Percentiles rank a stretch among this genome's conserved stretches.
Conservation (phyloP, 306 rosid genomes). For the Macrotyloma uniflorum region DNA sequence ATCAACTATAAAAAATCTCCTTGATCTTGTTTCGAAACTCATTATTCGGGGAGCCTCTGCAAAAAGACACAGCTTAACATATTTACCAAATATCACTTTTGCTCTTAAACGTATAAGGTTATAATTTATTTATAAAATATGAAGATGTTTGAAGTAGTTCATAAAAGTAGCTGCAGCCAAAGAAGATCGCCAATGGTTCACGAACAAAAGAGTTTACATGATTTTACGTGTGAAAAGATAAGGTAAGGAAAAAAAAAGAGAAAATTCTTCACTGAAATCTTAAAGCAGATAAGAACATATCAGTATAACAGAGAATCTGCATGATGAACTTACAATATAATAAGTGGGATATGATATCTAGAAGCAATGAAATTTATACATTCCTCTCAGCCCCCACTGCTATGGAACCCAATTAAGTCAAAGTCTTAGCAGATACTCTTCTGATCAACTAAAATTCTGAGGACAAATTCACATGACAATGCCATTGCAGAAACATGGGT, state of each 20-base stretch:
- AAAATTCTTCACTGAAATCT: not conserved
- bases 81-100: too few relatives aligned
- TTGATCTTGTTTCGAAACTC: too few relatives aligned
- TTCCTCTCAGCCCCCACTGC: not conserved
- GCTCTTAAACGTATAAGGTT: too few relatives aligned
- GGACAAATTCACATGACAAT: slow-evolving; percentile 39
- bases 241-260: not conserved
- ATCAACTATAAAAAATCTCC: too few relatives aligned
- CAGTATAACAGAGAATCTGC: not conserved
- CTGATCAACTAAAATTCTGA: not conserved
- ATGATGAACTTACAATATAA: not conserved
- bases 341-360: not conserved
- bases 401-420: slow-evolving; percentile 6
- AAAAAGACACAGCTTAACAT: too few relatives aligned
- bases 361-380: not conserved
- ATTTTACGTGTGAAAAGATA: not conserved
- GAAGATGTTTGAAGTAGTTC: not conserved
- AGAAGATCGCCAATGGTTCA: not conserved
- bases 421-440: slow-evolving; percentile 6
- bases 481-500: slow-evolving; percentile 16
- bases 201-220: not conserved
- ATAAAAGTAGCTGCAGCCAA: not conserved
- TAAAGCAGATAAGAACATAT: slow-evolving; percentile 1
- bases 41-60: too few relatives aligned
- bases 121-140: too few relatives aligned